phyloP scores from a whole-genome alignment of 805 yeast species.

The Wickerhamiella hasegawae region DNA sequence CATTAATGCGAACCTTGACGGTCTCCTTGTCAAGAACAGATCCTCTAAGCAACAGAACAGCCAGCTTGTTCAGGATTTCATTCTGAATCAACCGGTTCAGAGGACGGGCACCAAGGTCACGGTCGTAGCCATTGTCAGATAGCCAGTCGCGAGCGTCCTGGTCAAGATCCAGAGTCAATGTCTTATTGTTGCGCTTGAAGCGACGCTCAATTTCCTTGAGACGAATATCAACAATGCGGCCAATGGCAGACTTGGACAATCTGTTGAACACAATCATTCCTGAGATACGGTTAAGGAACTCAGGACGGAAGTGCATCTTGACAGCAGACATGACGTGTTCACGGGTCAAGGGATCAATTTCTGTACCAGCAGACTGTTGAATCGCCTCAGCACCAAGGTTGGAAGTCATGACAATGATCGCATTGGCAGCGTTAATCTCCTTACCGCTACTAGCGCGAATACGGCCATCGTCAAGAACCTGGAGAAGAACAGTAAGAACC shows the following conservation, averaged over 20 bases:
- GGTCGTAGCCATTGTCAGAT: constrained; percentile 74
- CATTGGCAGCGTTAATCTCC: constrained; percentile 80
- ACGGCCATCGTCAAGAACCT: constrained; percentile 91
- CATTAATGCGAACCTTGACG: constrained; percentile 41
- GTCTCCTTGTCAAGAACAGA: constrained; percentile 79
- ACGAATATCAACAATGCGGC: constrained; percentile 80
- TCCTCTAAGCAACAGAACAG: constrained; percentile 73
- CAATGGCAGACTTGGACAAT: constrained; percentile 76
- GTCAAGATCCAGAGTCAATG: constrained; percentile 54
- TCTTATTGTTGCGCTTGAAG: constrained; percentile 71
- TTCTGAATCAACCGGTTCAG: constrained; percentile 73
- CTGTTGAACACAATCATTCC: constrained; percentile 89
- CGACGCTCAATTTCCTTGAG: constrained; percentile 71
- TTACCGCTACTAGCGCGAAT: constrained; percentile 91
- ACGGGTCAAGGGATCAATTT: constrained; percentile 48
- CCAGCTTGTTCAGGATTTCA: constrained; percentile 75
- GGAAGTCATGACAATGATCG: constrained; percentile 90
- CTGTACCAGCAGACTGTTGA: constrained; percentile 43
- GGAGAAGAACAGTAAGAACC: constrained; percentile 80
- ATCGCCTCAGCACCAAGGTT: constrained; percentile 91
- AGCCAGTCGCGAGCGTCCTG: constrained; percentile 67
- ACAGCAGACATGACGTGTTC: constrained; percentile 74
- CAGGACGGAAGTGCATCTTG: constrained; percentile 86
- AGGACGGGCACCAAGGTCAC: constrained; percentile 94
- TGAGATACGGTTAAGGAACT: constrained; percentile 88